Evolutionary conservation across 2,329 filamentous ascomycete species (phyloP), one percentile per base, ranked within the genome.

Genomic region (Didymella pinodella): DNA sequence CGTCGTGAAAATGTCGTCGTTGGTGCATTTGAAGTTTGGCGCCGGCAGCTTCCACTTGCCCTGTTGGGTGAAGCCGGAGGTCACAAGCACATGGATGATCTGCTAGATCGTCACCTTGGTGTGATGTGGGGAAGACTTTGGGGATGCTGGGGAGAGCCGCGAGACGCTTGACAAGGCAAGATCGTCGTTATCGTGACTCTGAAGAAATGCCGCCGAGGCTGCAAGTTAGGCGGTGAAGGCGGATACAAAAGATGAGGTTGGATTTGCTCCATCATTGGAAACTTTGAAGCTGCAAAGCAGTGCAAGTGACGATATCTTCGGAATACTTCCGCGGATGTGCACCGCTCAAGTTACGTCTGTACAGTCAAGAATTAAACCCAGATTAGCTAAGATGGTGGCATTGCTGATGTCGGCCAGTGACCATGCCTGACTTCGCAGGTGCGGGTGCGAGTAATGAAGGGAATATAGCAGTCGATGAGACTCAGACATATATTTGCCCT

Each of bases 11-110:
- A 31, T 48, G 34, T 43, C 25, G 11, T 44, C 26, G 29, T 48
- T 48, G 36, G 44, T 58, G 44, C 22, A 20, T n/a, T 32, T 28
- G 29, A 22, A 40, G 20, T 49, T 58, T 58, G 49, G 49, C 55
- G 16, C 26, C 26, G 22, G 41, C 46, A 49, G 20, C 49, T 4
- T 34, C 12, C 26, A 46, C 7, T 41, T 46, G 40, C 45, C 38
- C 25, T 34, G 18, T 46, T 49, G 22, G 40, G 46, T 38, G 20
- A 25, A n/a, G 22, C 38, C 26, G 6, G n/a, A 59, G 46, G 56
- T 59, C 56, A 59, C 56, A 54, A 59, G 50, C 56, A 43, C 50
- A 51, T 31, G 41, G 28, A 7, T 28, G 46, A 47, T 54, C 31
- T 54, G 41, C 50, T 50, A n/a, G 46, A 54, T 54, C 56, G 32